Percentiles rank a stretch among this genome's conserved stretches.
Evolutionary conservation across 768 basidiomycete genomes (phyloP).

Genomic region (Lyophyllum semitale): DNA sequence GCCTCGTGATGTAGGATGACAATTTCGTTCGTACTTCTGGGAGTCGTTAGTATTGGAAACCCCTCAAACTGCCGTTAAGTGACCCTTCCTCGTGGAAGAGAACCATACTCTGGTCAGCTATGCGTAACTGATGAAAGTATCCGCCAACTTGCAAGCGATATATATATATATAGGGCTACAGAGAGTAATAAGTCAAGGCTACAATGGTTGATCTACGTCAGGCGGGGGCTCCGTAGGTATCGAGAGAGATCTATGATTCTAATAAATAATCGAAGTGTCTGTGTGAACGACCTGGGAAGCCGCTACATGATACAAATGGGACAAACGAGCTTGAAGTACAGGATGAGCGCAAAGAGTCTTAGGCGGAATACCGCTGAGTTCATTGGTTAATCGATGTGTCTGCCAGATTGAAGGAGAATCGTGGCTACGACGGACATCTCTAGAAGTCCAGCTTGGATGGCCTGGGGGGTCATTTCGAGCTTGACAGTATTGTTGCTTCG

Average conservation of each 20-base stretch:
- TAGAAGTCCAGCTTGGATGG: conserved; percentile 45
- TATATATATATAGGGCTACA: background rate
- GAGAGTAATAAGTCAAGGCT: background rate
- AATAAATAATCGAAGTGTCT: background rate
- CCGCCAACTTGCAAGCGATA: no score
- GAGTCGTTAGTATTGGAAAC: no score
- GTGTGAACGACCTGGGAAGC: background rate
- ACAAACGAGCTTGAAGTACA: background rate
- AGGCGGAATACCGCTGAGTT: background rate
- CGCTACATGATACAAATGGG: background rate
- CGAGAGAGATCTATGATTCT: background rate
- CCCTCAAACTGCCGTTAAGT: no score
- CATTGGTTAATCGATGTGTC: conserved; percentile 45
- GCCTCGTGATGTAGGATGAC: no score
- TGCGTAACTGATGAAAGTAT: no score
- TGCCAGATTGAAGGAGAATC: conserved; percentile 48
- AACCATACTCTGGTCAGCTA: no score
- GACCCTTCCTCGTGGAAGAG: no score
- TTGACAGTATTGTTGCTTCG: conserved; percentile 33
- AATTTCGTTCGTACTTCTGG: no score
- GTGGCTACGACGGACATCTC: conserved; percentile 48
- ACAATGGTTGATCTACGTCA: background rate
- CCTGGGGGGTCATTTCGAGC: conserved; percentile 48
- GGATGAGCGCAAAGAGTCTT: background rate
- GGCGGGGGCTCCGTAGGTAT: no score